phyloP scores from a whole-genome alignment of 2,329 filamentous ascomycete species.

The Aspergillus neoniger region DNA sequence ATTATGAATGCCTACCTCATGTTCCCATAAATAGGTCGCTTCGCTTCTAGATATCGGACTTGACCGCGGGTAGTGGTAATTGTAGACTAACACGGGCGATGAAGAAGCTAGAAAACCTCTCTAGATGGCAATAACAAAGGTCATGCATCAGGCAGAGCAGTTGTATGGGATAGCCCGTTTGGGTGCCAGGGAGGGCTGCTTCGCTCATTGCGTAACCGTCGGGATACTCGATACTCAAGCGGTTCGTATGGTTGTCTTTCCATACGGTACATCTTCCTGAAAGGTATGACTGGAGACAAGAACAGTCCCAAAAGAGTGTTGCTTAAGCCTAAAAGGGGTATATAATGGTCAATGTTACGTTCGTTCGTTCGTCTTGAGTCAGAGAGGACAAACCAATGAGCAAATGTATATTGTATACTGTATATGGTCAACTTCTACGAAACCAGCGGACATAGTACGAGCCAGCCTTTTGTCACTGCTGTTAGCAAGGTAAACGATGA shows the following conservation, averaged over 20 bases:
- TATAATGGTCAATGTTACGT: neutral
- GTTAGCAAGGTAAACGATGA: too few species aligned
- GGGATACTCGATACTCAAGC: neutral
- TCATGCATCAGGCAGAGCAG: too few species aligned
- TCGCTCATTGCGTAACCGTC: neutral
- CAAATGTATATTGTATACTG: neutral
- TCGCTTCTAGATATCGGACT: too few species aligned
- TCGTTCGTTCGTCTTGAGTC: neutral
- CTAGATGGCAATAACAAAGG: too few species aligned
- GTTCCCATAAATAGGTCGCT: too few species aligned
- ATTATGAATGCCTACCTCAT: too few species aligned
- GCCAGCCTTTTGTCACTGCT: too few species aligned
- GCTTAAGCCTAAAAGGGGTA: neutral
- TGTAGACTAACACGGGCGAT: too few species aligned
- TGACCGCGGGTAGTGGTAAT: too few species aligned
- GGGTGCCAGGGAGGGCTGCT: neutral
- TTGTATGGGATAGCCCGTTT: too few species aligned
- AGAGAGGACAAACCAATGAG: neutral
- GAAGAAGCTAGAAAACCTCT: too few species aligned
- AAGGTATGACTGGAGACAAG: neutral
- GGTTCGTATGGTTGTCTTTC: neutral
- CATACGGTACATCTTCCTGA: neutral
- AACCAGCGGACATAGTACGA: too few species aligned
- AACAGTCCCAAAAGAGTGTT: neutral
- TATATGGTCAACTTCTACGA: neutral